Conservation (phyloP, 768 basidiomycete genomes). For the Mycena metata region DNA sequence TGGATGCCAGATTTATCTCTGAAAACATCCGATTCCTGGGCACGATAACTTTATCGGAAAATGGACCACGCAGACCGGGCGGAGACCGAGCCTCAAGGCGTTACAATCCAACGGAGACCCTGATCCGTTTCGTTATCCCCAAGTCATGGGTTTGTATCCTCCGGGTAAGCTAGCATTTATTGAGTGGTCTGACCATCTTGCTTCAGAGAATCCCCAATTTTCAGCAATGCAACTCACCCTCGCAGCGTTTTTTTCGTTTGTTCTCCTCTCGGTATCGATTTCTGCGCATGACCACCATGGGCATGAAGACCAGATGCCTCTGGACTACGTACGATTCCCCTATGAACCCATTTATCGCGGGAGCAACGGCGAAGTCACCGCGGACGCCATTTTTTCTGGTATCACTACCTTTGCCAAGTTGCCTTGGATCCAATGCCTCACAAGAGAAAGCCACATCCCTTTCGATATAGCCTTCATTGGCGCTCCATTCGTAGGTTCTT, state of each 20-base stretch:
- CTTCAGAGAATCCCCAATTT: conserved; percentile 6
- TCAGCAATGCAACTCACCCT: conserved; percentile 39
- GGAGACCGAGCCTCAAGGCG: conserved; percentile 14
- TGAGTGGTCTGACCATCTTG: background rate
- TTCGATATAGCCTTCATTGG: conserved; percentile 90
- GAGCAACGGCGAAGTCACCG: conserved; percentile 74
- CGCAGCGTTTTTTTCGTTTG: conserved; percentile 41
- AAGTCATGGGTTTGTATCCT: conserved; percentile 25
- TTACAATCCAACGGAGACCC: conserved; percentile 14
- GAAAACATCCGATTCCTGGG: conserved; percentile 28
- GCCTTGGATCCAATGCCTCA: conserved; percentile 87
- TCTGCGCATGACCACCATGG: conserved; percentile 55
- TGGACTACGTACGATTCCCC: conserved; percentile 78
- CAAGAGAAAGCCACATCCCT: conserved; percentile 64
- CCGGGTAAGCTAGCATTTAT: conserved; percentile 17
- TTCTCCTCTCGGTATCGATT: conserved; percentile 44
- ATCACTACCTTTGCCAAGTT: conserved; percentile 89
- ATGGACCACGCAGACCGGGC: conserved; percentile 26
- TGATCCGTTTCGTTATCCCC: conserved; percentile 33
- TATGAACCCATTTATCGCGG: conserved; percentile 70
- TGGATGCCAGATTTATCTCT: conserved; percentile 20
- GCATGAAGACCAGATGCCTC: conserved; percentile 69
- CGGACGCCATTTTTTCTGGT: conserved; percentile 85
- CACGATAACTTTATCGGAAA: conserved; percentile 15
- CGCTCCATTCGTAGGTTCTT: conserved; percentile 74